phyloP scores from a whole-genome alignment of 495 filamentous ascomycete genomes.

The Corynascus novoguineensis region DNA sequence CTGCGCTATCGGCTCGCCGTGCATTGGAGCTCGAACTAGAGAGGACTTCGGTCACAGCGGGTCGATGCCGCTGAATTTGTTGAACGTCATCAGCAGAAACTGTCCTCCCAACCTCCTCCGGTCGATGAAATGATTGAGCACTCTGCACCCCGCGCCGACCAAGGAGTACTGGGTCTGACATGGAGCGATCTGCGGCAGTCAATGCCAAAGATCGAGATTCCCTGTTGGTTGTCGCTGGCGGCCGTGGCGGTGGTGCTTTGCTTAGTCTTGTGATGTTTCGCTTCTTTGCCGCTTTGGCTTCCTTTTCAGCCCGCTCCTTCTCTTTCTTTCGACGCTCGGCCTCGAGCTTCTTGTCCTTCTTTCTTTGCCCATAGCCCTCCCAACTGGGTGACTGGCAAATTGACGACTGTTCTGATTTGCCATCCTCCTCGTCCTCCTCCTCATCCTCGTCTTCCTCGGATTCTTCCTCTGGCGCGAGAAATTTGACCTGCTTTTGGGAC shows the following conservation, averaged over 20 bases:
- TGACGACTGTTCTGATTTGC: conserved; percentile 45
- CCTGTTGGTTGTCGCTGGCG: conserved; percentile 21
- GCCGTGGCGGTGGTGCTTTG: conserved; percentile 28
- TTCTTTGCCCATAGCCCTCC: conserved; percentile 47
- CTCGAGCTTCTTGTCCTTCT: conserved; percentile 46
- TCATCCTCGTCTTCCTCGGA: too few species aligned
- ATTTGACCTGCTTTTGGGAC: conserved; percentile 41
- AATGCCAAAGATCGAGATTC: conserved; percentile 5
- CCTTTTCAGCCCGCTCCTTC: conserved; percentile 37
- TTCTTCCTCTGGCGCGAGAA: conserved; percentile 32
- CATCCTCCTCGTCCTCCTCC: conserved; percentile 31
- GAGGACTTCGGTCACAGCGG: conserved; percentile 19
- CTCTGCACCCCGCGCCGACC: conserved; percentile 9
- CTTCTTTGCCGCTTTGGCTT: conserved; percentile 32
- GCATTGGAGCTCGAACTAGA: conserved; percentile 6
- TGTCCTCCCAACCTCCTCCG: conserved; percentile 13
- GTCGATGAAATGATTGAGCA: conserved; percentile 3
- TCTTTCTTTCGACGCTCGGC: conserved; percentile 39
- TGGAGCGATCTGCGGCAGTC: conserved; percentile 24
- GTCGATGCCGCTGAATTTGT: conserved; percentile 21
- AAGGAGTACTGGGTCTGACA: conserved; percentile 30
- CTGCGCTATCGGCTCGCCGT: conserved; percentile 28
- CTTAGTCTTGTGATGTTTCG: conserved; percentile 28
- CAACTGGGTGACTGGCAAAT: conserved; percentile 55
- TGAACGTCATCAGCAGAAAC: conserved; percentile 24